A percentile compares a stretch with the other conserved stretches of the same genome.
phyloP scores from a whole-genome alignment of 2,329 filamentous ascomycete genomes.

The Daldinia sp. region DNA sequence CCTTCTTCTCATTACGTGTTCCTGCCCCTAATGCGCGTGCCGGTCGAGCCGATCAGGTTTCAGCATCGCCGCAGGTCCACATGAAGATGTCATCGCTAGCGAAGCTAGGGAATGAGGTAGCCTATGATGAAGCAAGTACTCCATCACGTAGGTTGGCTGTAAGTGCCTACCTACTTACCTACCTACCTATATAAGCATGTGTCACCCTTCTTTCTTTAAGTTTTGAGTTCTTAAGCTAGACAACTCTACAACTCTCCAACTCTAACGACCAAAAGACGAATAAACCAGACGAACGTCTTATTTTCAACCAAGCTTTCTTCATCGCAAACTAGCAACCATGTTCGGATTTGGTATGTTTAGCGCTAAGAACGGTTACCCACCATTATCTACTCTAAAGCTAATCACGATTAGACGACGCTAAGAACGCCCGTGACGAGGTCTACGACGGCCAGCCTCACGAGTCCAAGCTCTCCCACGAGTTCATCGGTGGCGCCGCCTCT shows the following conservation, averaged over 20 bases:
- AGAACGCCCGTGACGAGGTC: constrained; percentile 54
- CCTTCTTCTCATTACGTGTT: constrained; percentile 23
- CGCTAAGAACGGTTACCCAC: not conserved
- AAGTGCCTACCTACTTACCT: no score
- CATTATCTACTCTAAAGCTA: not conserved
- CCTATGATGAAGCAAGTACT: constrained; percentile 5
- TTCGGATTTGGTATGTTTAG: constrained; percentile 46
- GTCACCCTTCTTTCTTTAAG: not conserved
- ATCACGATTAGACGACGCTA: constrained; percentile 52
- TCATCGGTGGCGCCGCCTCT: constrained; percentile 77
- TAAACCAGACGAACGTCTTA: not conserved
- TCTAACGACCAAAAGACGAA: constrained; percentile 8
- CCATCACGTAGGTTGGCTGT: not conserved
- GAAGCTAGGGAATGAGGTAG: constrained; percentile 1
- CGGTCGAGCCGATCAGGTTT: constrained; percentile 29
- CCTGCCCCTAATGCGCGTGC: constrained; percentile 15
- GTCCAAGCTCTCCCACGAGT: constrained; percentile 74
- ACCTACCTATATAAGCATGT: constrained; percentile 3
- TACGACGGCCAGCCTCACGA: constrained; percentile 60
- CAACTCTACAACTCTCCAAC: not conserved
- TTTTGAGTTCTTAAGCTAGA: not conserved
- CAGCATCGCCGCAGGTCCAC: constrained; percentile 23
- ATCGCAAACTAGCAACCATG: constrained; percentile 39
- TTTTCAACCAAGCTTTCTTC: not conserved
- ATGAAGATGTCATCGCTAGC: constrained; percentile 21